Base-by-base conservation (phyloP, 495 filamentous ascomycete genomes). In the Lepraria neglecta region DNA sequence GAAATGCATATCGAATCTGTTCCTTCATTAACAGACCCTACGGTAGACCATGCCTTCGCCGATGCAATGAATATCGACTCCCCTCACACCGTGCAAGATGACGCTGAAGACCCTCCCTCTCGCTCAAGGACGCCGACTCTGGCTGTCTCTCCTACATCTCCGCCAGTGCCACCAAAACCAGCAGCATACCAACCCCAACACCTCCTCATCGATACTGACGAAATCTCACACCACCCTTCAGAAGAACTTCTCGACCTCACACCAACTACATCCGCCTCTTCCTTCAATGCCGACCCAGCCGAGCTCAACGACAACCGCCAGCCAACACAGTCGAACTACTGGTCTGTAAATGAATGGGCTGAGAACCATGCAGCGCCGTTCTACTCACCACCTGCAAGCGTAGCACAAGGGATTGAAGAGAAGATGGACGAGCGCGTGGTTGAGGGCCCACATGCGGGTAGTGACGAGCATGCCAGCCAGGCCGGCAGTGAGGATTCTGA, bases 181-280 rank as follows among this genome's bases (percentile, higher is more conserved):
- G 62, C 59, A 1, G 55, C 67, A 30, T 56, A 67, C 31, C 61
- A 61, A 47, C 58, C 63, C 31, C 59, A 35, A 42, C 56, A 28
- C 7, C 59, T 62, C 44, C 66, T 68, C 6, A 72, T 77, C 17
- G 70, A 73, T 27, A 71, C 73, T 1, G 70, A 73, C n/a, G 65
- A 70, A 15, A 27, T 71, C 14, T 73, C 76, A 12, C 70, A 65
- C 45, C 72, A 73, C 40, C 72, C 69, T 10, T 75, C 77, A 3
- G 75, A 76, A 45, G 74, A 73, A 11, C 63, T 76, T 6, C 58
- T 74, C 44, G 72, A 81, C 52, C 73, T 77, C 2, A 82, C 80
- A 21, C 78, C 80, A 42, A 78, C 73, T 6, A 64, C 66, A 11
- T 61, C 64, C 35, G 59, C 59, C 24, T 65, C 59, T 31, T 65